Percentiles rank a stretch among this genome's conserved stretches.
phyloP scores from a whole-genome alignment of 495 filamentous ascomycete species.

The Parachaetomium inaequale region DNA sequence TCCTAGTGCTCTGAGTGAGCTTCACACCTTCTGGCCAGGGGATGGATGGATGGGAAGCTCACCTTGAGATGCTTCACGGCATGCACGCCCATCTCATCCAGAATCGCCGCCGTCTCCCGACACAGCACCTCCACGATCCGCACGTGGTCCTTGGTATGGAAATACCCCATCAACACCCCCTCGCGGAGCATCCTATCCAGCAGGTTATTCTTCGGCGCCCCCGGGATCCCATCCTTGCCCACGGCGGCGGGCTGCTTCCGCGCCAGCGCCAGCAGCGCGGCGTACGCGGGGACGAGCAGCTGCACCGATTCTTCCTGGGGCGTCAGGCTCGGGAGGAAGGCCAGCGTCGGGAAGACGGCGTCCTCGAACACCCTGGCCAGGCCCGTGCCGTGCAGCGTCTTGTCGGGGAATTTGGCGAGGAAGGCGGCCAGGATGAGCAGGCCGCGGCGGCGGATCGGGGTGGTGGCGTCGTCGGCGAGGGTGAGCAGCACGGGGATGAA shows the following conservation, averaged over 20 bases:
- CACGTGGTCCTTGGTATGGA: constrained; percentile 50
- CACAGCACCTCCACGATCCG: constrained; percentile 57
- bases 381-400: constrained; percentile 66
- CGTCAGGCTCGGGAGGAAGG: constrained; percentile 74
- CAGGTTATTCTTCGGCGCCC: constrained; percentile 30
- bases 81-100: constrained; percentile 62
- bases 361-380: constrained; percentile 76
- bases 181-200: constrained; percentile 55
- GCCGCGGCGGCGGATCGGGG: constrained; percentile 55
- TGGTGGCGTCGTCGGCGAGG: constrained; percentile 66
- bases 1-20: constrained; percentile 40
- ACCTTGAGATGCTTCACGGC: constrained; percentile 72
- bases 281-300: constrained; percentile 64
- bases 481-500: constrained; percentile 79
- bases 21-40: background rate
- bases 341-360: constrained; percentile 67
- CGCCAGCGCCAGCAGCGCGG: constrained; percentile 59
- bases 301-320: constrained; percentile 65
- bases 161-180: constrained; percentile 53
- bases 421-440: constrained; percentile 59
- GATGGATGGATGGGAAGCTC: constrained; percentile 7
- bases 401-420: constrained; percentile 54
- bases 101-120: constrained; percentile 47
- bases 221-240: background rate
- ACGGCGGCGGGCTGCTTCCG: constrained; percentile 34